phyloP scores from a whole-genome alignment of 148 eudicot species.

The Tetragonia tetragonoides region DNA sequence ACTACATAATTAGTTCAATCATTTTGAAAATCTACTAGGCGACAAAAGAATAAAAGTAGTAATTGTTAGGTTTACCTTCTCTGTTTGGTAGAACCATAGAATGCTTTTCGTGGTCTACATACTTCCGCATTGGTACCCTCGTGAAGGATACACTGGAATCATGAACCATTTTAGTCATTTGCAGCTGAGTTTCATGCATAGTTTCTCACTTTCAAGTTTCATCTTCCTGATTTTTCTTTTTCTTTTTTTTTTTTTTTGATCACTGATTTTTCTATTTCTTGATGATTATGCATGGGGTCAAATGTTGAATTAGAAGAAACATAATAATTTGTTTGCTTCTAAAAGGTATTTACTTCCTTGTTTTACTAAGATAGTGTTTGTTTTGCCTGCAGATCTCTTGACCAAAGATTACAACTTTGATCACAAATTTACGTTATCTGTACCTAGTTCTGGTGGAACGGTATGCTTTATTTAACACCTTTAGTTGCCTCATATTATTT shows the following conservation, averaged over 20 bases:
- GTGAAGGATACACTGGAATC: neutral
- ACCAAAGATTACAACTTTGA: conserved; percentile 84
- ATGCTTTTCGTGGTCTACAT: neutral
- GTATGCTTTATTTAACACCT: conserved; percentile 37
- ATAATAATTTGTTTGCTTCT: neutral
- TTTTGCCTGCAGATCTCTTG: conserved; percentile 67
- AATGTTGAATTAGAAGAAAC: neutral
- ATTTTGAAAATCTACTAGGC: too few relatives aligned
- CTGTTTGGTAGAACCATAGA: neutral
- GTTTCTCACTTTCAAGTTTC: neutral
- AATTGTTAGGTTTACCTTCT: too few relatives aligned
- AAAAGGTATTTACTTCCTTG: neutral
- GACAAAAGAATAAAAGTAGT: too few relatives aligned
- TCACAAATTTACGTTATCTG: conserved; percentile 63
- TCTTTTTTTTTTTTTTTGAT: neutral
- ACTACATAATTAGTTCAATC: too few relatives aligned
- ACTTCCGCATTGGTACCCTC: neutral
- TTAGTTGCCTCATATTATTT: neutral
- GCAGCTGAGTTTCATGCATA: neutral
- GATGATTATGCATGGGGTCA: neutral
- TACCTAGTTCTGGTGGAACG: conserved; percentile 77
- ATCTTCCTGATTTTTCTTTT: neutral
- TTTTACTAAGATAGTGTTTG: neutral
- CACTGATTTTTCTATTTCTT: neutral
- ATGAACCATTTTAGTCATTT: neutral